Evolutionary conservation across 1,139 yeast species (phyloP).

Genomic region (Protomyces macrosporus): DNA sequence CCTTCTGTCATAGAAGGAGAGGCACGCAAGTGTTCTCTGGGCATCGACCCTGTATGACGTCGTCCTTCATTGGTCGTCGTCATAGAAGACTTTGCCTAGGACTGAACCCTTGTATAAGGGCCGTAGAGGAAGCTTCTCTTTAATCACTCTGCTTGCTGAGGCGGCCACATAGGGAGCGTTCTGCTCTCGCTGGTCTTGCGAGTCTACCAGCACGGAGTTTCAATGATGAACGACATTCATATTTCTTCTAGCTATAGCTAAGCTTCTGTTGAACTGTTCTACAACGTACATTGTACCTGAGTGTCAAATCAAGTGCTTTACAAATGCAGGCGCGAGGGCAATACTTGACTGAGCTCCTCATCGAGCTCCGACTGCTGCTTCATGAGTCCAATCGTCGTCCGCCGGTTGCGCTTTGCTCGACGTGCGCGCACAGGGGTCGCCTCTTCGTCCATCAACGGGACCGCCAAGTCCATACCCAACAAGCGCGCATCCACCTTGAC

Average conservation of each 20-base stretch:
- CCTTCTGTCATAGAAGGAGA: not conserved
- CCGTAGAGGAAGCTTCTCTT: not conserved
- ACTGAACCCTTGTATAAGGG: slow-evolving; percentile 1
- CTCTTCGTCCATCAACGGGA: not conserved
- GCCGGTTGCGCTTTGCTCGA: slow-evolving; percentile 5
- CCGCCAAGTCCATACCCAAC: not conserved
- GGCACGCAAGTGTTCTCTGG: not conserved
- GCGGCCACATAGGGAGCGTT: not conserved
- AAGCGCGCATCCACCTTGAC: slow-evolving; percentile 17
- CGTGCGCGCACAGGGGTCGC: slow-evolving; percentile 20
- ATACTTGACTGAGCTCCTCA: slow-evolving; percentile 14
- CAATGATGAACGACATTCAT: not conserved
- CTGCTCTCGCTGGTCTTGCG: not conserved
- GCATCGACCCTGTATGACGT: not conserved
- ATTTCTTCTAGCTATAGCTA: too few relatives aligned
- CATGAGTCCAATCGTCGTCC: slow-evolving; percentile 15
- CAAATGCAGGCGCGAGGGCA: not conserved
- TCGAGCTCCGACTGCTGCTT: slow-evolving; percentile 5
- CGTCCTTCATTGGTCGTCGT: not conserved
- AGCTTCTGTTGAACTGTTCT: too few relatives aligned
- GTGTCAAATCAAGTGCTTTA: too few relatives aligned
- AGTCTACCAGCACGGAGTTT: not conserved
- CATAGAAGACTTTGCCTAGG: not conserved
- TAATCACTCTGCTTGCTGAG: not conserved
- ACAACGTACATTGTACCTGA: too few relatives aligned